Percentiles rank a stretch among this genome's conserved stretches.
phyloP scores from a whole-genome alignment of 176 grass and related monocot genomes.

The Ensete ventricosum region DNA sequence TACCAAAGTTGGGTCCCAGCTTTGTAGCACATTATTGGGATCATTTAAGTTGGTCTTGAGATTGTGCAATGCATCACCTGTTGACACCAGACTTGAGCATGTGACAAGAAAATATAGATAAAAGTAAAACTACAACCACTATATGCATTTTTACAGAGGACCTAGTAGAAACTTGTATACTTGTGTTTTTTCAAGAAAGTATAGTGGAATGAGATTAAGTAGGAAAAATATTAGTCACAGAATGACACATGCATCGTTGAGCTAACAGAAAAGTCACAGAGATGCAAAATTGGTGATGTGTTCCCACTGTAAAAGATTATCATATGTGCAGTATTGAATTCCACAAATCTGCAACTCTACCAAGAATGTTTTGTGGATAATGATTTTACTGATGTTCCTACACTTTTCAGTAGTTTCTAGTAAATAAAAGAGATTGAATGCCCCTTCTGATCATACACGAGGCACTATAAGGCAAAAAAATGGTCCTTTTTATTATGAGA shows the following conservation, averaged over 20 bases:
- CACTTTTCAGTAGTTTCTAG: background rate
- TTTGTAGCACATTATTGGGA: slow-evolving; percentile 11
- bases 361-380: background rate
- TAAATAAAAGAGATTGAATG: background rate
- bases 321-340: background rate
- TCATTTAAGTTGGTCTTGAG: slow-evolving; percentile 10
- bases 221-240: background rate
- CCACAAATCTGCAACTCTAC: background rate
- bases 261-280: background rate
- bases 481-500: background rate
- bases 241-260: background rate
- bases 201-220: background rate
- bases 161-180: background rate
- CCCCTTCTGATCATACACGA: background rate
- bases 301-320: background rate
- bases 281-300: background rate
- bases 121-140: background rate
- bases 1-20: slow-evolving; percentile 6
- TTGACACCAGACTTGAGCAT: background rate
- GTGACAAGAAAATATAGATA: background rate
- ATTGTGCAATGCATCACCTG: slow-evolving; percentile 8
- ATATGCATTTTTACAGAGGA: background rate
- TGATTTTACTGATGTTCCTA: background rate
- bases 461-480: background rate
- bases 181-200: no score